Conservation (phyloP, 2,329 filamentous ascomycete genomes). For the Coleophoma eucalyptorum region DNA sequence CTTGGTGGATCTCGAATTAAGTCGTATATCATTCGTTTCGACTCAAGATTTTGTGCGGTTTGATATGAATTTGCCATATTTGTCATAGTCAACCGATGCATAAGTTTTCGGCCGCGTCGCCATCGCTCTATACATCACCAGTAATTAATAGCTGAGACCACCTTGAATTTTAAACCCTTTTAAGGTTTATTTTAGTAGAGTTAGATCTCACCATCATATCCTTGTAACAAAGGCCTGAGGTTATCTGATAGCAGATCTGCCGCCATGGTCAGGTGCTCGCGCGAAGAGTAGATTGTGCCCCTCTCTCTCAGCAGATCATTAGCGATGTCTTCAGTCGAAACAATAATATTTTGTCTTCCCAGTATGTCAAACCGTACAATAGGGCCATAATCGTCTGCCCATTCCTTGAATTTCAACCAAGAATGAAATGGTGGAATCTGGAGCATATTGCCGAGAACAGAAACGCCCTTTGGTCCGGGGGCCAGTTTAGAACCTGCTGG, state of each 20-base stretch:
- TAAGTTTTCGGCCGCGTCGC: conserved; percentile 27
- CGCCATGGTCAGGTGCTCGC: conserved; percentile 31
- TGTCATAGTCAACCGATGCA: conserved; percentile 13
- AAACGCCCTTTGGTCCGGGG: too few relatives aligned
- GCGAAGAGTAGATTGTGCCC: conserved; percentile 32
- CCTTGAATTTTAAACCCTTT: too few relatives aligned
- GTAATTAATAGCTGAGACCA: too few relatives aligned
- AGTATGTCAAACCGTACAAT: conserved; percentile 41
- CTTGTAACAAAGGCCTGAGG: conserved; percentile 26
- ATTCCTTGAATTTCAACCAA: conserved; percentile 37
- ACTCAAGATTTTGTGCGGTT: conserved; percentile 21
- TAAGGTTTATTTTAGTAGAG: too few relatives aligned
- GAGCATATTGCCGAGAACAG: too few relatives aligned
- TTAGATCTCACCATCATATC: conserved; percentile 22
- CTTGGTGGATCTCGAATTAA: conserved; percentile 27
- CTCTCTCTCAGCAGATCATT: conserved; percentile 37
- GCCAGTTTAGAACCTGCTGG: too few relatives aligned
- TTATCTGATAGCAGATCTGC: conserved; percentile 27
- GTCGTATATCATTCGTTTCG: conserved; percentile 24
- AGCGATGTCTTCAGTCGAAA: conserved; percentile 34
- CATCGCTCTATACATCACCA: conserved; percentile 16
- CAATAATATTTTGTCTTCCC: conserved; percentile 31
- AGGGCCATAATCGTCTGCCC: conserved; percentile 31
- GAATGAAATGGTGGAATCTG: too few relatives aligned
- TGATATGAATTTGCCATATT: conserved; percentile 1